Base-by-base conservation (phyloP, 2,329 filamentous ascomycete species). In the Anthostomella pinea region DNA sequence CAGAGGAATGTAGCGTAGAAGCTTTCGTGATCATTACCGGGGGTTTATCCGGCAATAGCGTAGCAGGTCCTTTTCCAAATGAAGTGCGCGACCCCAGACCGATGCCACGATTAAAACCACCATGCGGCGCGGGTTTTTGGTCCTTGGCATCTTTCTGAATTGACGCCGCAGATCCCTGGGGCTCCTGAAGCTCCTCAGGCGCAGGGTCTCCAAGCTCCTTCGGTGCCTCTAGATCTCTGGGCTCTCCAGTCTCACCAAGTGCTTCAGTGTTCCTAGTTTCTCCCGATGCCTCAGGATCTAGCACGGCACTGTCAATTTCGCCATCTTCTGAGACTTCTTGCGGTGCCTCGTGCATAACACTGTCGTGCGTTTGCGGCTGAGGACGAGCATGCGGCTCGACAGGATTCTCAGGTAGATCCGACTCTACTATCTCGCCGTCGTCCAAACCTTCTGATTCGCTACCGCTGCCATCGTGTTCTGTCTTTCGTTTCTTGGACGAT, bases 401-500 rank as follows among this genome's bases (percentile, higher is more conserved):
- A 22, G 36, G 13, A 19, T 23, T 20, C 30, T 33, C 33, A 38
- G 35, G 26, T 15, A 34, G 42, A 39, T 25, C 36, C 10, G 48
- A 48, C 35, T 59, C 59, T 45, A 55, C 49, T 46, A 57, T 57
- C 46, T 63, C 58, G 31, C 57, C 60, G 35, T 63, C 58, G 14
- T 61, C 60, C 20, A 58, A 33, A 28, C 48, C 43, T 21, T 53
- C 56, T 17, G 51, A 46, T 13, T 45, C 43, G 30, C 41, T 37
- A 19, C 39, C 41, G 33, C 25, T 29, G 18, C 36, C 33, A n/a
- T 24, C 23, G 21, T 38, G n/a, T 9, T 26, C 31, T 24, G 33
- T 37, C 34, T 47, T 58, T 35, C 34, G 48, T 35, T 48, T 58
- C 36, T 60, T 60, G 8, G 20, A 14, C 17, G 43, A 28, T 26